Evolutionary conservation across 148 eudicot species (phyloP).

Genomic region (Gaultheria prostrata): DNA sequence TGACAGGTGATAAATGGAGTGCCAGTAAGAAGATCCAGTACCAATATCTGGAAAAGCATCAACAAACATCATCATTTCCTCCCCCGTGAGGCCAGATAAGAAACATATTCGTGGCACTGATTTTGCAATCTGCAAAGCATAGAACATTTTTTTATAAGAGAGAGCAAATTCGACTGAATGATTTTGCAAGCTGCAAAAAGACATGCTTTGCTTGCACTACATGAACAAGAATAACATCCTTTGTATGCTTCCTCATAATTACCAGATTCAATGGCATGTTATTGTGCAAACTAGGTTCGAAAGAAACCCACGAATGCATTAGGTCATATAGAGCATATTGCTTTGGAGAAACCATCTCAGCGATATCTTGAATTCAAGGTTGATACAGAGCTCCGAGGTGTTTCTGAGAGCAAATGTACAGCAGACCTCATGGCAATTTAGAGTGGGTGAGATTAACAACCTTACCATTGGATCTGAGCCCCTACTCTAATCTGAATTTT

Average conservation of each 20-base stretch:
- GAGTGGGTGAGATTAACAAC: neutral
- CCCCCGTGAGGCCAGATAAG: conserved; percentile 91
- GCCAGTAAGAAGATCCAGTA: conserved; percentile 24
- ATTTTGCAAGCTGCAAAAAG: neutral
- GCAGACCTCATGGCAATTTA: neutral
- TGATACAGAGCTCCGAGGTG: neutral
- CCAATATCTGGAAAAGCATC: conserved; percentile 81
- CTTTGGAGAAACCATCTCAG: neutral
- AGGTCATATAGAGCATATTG: neutral
- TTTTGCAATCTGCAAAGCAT: conserved; percentile 57
- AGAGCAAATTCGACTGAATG: neutral
- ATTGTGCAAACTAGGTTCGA: neutral
- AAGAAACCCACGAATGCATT: neutral
- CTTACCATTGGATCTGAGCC: neutral
- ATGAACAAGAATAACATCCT: no score
- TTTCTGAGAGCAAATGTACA: neutral
- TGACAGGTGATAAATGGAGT: neutral
- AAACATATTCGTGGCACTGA: conserved; percentile 75
- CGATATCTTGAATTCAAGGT: neutral
- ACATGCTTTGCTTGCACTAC: neutral
- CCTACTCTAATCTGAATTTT: neutral
- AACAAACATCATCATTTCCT: conserved; percentile 98
- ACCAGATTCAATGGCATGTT: neutral
- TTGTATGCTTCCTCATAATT: neutral
- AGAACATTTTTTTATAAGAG: no score